Base-by-base conservation (phyloP, 2,329 filamentous ascomycete species). In the Colletotrichum theobromicola region DNA sequence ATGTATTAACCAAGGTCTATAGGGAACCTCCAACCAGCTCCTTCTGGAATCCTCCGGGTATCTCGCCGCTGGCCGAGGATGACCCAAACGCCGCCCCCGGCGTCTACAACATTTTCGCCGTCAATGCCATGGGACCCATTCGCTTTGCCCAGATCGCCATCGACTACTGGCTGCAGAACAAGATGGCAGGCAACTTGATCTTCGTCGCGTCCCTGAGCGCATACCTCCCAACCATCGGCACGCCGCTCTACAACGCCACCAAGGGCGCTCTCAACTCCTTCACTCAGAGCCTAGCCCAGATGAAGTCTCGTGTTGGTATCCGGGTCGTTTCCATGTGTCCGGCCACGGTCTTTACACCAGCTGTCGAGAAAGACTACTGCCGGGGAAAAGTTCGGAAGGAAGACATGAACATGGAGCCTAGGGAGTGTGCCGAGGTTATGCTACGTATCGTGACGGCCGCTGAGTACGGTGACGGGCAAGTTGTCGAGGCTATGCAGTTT, bases 141-240 rank as follows among this genome's bases (percentile, higher is more conserved):
- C 76, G 78, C 3, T 62, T 81, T 2, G 77, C 81, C 0, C 79
- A 81, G 35, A 76, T 81, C 13, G 80, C 79, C 1, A 70, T 82
- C 12, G 76, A 79, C 55, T 80, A 81, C 61, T 84, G 80, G 81
- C 63, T 79, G 15, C 63, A 79, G 57, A 74, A 81, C 58, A 68
- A 68, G 28, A 70, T 79, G 18, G 26, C 77, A 9, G 96, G 78
- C 7, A 80, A 81, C 37, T 18, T 83, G 1, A 50, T 83, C 2
- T 79, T 76, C 26, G 46, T 84, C 0, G 74, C 77, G 1, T 81
- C 78, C n/a, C 53, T 83, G 60, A 78, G 76, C 0, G 81, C 68
- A 2, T 83, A 83, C 21, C 16, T 83, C 9, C 79, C 79, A 53
- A 75, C 76, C 2, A 37, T 83, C 21, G 72, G 78, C 15, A 79